phyloP scores from a whole-genome alignment of 2,329 filamentous ascomycete species.

The Sporothrix globosa region DNA sequence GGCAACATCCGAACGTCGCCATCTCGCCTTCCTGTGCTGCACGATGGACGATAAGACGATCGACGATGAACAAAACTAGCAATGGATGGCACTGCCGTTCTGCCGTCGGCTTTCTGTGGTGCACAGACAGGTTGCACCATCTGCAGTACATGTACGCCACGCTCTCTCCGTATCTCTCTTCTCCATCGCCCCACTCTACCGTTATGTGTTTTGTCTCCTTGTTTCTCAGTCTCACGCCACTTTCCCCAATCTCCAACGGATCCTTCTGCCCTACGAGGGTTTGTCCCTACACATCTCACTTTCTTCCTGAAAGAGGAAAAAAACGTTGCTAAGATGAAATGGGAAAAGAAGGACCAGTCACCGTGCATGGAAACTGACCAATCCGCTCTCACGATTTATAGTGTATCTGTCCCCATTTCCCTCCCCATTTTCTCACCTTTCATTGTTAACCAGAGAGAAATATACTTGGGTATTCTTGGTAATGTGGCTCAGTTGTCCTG shows the following conservation, averaged over 20 bases:
- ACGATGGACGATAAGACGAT: slow-evolving; percentile 1
- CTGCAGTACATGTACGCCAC: background rate
- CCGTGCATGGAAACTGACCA: background rate
- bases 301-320: background rate
- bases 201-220: background rate
- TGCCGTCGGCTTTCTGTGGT: background rate
- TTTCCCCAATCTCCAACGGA: slow-evolving; percentile 17
- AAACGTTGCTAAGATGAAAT: background rate
- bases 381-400: background rate
- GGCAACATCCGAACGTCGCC: background rate
- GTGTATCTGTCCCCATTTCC: background rate
- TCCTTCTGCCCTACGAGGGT: slow-evolving; percentile 27
- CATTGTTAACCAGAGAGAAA: background rate
- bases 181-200: background rate
- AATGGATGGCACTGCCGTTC: slow-evolving; percentile 16
- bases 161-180: background rate
- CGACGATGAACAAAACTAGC: background rate
- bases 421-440: slow-evolving; percentile 2
- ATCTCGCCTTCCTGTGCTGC: background rate
- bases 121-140: background rate
- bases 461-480: slow-evolving; percentile 16
- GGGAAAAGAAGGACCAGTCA: background rate
- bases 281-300: background rate
- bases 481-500: slow-evolving; percentile 10
- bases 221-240: slow-evolving; percentile 4